These are phyloP conservation scores for Rubia tinctorum DNA, from an alignment of 305 asterid species.

Conservation along the genomic window DNA sequence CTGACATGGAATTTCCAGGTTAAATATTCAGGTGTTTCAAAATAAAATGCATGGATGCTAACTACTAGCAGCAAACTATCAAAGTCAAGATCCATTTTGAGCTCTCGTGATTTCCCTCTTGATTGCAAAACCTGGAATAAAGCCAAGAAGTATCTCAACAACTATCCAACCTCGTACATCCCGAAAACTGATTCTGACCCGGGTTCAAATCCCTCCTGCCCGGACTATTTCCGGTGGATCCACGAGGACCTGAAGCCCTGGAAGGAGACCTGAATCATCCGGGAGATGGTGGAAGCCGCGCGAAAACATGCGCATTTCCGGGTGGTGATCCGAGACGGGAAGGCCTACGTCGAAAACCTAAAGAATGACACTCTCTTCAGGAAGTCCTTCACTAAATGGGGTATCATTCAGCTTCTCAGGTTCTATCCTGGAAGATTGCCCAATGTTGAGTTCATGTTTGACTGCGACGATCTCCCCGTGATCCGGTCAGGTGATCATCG, in stretches of 20 bases:
- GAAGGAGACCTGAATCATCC: conserved; percentile 56
- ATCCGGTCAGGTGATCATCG: conserved; percentile 32
- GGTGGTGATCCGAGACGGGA: conserved; percentile 58
- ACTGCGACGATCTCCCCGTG: conserved; percentile 69
- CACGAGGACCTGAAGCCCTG: conserved; percentile 80
- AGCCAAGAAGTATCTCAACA: conserved; percentile 44
- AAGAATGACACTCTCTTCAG: conserved; percentile 51
- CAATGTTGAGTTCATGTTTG: conserved; percentile 85
- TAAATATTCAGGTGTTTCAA: conserved; percentile 24
- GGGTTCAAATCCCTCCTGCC: conserved; percentile 32
- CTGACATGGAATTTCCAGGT: conserved; percentile 30
- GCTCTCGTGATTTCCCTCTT: conserved; percentile 27
- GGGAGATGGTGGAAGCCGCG: conserved; percentile 52
- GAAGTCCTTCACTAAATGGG: conserved; percentile 73
- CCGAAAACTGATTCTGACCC: neutral
- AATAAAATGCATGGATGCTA: conserved; percentile 19
- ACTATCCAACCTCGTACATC: conserved; percentile 35
- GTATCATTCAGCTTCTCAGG: conserved; percentile 64
- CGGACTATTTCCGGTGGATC: conserved; percentile 76
- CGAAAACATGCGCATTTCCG: conserved; percentile 57
- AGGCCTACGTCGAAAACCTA: conserved; percentile 49
- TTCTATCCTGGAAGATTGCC: conserved; percentile 78
- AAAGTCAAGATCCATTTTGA: neutral
- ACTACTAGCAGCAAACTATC: neutral
- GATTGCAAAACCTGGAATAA: conserved; percentile 61